These are phyloP conservation scores for Paramecium biaurelia DNA, from an alignment of 73 alveolate genomes.

Conservation along the genomic window DNA sequence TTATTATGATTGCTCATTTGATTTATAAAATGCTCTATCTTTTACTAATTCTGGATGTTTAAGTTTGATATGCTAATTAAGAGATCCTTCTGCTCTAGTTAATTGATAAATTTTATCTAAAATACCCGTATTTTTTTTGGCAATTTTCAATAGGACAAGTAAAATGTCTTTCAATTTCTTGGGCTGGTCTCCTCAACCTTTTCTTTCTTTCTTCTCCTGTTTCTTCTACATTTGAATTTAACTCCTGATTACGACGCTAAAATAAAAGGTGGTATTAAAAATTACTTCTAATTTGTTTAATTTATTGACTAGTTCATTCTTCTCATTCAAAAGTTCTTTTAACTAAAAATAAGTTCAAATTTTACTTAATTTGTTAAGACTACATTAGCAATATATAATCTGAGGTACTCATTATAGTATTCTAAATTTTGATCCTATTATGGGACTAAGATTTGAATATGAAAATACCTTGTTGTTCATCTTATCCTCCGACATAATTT, in stretches of 20 bases:
- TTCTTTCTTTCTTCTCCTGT: slow-evolving; percentile 54
- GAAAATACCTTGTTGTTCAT: not conserved
- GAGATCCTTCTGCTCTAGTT: slow-evolving; percentile 58
- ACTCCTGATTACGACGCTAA: slow-evolving; percentile 31
- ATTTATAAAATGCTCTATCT: slow-evolving; percentile 38
- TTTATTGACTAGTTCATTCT: slow-evolving; percentile 62
- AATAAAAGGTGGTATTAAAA: not conserved
- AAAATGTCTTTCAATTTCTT: slow-evolving; percentile 62
- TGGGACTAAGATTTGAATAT: slow-evolving; percentile 32
- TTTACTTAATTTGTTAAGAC: slow-evolving; percentile 45
- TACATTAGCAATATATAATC: slow-evolving; percentile 59
- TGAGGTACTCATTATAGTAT: slow-evolving; percentile 53
- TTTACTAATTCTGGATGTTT: slow-evolving; percentile 63
- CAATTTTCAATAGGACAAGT: slow-evolving; percentile 65
- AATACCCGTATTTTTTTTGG: slow-evolving; percentile 57
- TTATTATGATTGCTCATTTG: not conserved
- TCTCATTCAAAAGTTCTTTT: slow-evolving; percentile 62
- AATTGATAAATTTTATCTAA: not conserved
- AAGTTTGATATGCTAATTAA: slow-evolving; percentile 55
- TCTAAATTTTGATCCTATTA: slow-evolving; percentile 56
- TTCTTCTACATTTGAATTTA: slow-evolving; percentile 50
- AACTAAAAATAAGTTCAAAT: slow-evolving; percentile 5
- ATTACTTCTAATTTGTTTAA: slow-evolving; percentile 53
- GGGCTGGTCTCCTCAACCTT: slow-evolving; percentile 55
- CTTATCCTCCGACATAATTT: not conserved